Evolutionary conservation across 257 asterid genomes (phyloP), one percentile per base, ranked within the genome.

Genomic region (Eustoma russellianum): DNA sequence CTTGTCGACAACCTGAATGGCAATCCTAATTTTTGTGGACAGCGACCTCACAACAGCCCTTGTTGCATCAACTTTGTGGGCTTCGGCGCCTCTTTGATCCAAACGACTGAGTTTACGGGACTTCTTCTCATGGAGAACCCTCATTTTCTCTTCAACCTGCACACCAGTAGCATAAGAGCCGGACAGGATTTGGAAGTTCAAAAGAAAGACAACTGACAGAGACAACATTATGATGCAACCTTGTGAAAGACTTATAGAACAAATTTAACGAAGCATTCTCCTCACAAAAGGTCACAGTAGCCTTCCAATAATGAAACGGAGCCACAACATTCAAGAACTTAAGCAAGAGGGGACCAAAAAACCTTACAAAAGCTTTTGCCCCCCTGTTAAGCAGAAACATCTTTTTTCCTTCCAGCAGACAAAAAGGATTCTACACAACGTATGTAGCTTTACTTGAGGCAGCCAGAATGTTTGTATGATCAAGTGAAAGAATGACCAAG

Each of bases 121-220:
- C 66, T 85, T 92, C 46, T 65, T 73, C 63, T 88, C 97, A 46
- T 88, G 97, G 7, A 70, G 78, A 47, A 92, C 55, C 77, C 98
- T 80, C 94, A 81, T 92, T 76, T 74, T 88, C 75, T 92, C 98
- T 82, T 92, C 98, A 55, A 66, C 85, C 97, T 88, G 81, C 58
- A 72, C 55, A 77, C 12, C 12, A 44, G 19, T 33, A 44, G 28
- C 24, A 41, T 13, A 48, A 33, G 41, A 18, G 38, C 46, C 35
- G 13, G 24, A 19, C 13, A 33, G 43, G 59, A 38, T 24, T 6
- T 41, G 5, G 13, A 12, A 7, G 6, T 38, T 48, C n/a, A 7
- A 9, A 19, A 24, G 14, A 35, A 50, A 1, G 17, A 12, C 17
- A 17, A 34, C 30, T 24, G 30, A n/a, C 2, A 12, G 10, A 34